Evolutionary conservation across 2,329 filamentous ascomycete species (phyloP), one percentile per base, ranked within the genome.

Genomic region (Aspergillus thermomutatus): DNA sequence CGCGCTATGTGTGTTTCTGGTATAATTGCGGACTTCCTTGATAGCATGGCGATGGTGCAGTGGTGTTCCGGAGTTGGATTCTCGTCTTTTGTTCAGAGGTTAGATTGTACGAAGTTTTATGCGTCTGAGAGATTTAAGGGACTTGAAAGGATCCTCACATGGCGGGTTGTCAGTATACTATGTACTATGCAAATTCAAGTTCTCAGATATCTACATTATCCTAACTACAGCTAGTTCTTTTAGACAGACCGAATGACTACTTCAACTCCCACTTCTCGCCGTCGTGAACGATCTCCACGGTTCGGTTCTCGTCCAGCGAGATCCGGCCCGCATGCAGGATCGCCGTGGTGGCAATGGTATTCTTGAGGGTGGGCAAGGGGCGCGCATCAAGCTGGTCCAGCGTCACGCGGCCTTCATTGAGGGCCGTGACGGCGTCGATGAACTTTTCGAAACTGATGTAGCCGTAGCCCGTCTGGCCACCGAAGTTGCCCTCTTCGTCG

Each of bases 391-490:
- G 80, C 61, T 92, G 87, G 26, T 87, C 87, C 1, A 93, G 81
- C 51, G 84, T 90, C 49, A 87, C 80, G 46, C 82, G 80, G 23
- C 90, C 89, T 28, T 89, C 85, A 69, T 94, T 95, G 53, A 97
- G 80, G 5, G 86, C 84, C 47, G 86, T 86, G 70, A 91, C 91
- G 11, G 88, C 92, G 72, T 97, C 91, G 50, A 97, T 87, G 75
- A 97, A 97, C 77, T 97, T 97, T 79, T 97, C 92, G 69, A 97
- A 92, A 21, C 89, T 94, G 57, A 96, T 85, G 76, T 97, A 97
- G 34, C 92, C 92, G 72, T 97, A 97, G 25, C 92, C 92, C 6
- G 86, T 88, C 78, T 96, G 92, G 37, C 92, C 92, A 54, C 86
- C 87, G 74, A 97, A 97, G 77, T 97, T 95, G 54, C 92, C 93